Evolutionary conservation across 2,329 filamentous ascomycete genomes (phyloP).

Genomic region (Esteya vermicola): DNA sequence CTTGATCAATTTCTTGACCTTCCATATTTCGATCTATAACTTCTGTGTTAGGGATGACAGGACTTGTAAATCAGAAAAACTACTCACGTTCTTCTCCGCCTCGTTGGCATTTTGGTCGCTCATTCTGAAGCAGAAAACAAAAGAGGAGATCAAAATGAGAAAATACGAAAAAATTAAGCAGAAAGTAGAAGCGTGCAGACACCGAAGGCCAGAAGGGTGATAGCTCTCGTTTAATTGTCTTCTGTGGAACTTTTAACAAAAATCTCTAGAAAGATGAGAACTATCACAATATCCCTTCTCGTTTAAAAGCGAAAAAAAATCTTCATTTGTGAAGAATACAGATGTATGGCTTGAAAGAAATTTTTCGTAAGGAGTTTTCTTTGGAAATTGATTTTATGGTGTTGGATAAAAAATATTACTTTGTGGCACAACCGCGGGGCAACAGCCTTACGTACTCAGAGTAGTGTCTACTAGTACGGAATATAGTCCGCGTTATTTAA

Average conservation of each 20-base stretch:
- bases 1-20: slow-evolving; percentile 99
- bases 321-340: no score
- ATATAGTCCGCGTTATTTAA: no score
- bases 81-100: slow-evolving; percentile 87
- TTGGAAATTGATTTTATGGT: no score
- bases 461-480: no score
- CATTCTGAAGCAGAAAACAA: slow-evolving; percentile 41
- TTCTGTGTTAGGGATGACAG: slow-evolving; percentile 2
- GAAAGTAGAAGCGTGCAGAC: background rate
- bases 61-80: background rate
- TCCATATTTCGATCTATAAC: slow-evolving; percentile 63
- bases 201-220: background rate
- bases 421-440: no score
- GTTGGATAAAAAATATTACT: no score
- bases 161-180: background rate
- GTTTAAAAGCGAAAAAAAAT: no score
- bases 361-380: no score
- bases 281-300: no score
- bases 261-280: no score
- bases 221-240: background rate
- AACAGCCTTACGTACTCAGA: no score
- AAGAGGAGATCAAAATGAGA: background rate
- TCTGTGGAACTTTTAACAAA: background rate
- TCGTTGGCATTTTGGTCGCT: slow-evolving; percentile 77
- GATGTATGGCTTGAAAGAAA: no score